phyloP scores from a whole-genome alignment of 495 filamentous ascomycete species.

The Bacidia rubella region DNA sequence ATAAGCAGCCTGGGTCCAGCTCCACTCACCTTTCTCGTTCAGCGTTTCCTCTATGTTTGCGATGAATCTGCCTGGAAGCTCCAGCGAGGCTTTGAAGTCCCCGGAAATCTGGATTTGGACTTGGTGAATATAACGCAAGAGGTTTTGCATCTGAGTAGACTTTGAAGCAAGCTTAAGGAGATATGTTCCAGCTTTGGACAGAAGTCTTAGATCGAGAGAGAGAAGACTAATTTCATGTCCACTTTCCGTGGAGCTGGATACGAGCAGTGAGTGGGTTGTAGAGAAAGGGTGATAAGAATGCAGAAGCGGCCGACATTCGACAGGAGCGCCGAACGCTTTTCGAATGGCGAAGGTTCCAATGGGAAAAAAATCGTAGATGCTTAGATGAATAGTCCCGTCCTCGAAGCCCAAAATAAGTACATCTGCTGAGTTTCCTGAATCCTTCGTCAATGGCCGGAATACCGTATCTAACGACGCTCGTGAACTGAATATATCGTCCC shows the following conservation, averaged over 20 bases:
- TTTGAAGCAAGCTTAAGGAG: slow-evolving; percentile 73
- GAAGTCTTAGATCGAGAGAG: slow-evolving; percentile 71
- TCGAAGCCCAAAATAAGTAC: slow-evolving; percentile 67
- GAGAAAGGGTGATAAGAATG: slow-evolving; percentile 59
- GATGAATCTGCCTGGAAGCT: slow-evolving; percentile 65
- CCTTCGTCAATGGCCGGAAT: slow-evolving; percentile 46
- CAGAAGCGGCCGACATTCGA: slow-evolving; percentile 10
- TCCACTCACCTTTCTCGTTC: slow-evolving; percentile 42
- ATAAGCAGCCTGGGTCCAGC: slow-evolving; percentile 64
- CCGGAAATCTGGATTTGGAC: slow-evolving; percentile 57
- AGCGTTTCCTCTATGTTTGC: slow-evolving; percentile 55
- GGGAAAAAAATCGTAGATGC: slow-evolving; percentile 81
- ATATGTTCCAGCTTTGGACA: slow-evolving; percentile 64
- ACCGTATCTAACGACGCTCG: slow-evolving; percentile 57
- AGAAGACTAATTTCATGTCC: slow-evolving; percentile 41
- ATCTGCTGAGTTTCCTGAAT: slow-evolving; percentile 60
- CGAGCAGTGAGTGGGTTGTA: slow-evolving; percentile 63
- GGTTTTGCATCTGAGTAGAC: slow-evolving; percentile 72
- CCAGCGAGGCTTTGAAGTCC: slow-evolving; percentile 71
- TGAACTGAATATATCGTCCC: slow-evolving; percentile 56
- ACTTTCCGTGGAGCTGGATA: slow-evolving; percentile 25
- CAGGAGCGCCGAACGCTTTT: slow-evolving; percentile 13
- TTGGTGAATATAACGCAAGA: slow-evolving; percentile 70
- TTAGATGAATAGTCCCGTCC: slow-evolving; percentile 66
- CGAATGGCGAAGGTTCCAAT: slow-evolving; percentile 52